phyloP scores from a whole-genome alignment of 257 asterid species.

The Schizonepeta tenuifolia region DNA sequence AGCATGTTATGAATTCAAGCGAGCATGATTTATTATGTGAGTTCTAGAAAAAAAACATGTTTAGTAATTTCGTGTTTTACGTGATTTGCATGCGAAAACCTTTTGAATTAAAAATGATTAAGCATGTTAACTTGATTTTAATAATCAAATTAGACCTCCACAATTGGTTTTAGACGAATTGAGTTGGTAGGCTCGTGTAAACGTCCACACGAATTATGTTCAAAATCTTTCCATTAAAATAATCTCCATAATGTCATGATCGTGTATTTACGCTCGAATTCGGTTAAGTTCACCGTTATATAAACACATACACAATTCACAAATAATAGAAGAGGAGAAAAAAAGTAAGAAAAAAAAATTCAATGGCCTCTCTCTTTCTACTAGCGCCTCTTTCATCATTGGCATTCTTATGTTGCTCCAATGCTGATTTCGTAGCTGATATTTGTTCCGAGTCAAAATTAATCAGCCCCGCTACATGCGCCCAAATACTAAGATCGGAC shows the following conservation, averaged over 20 bases:
- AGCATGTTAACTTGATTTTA: too few relatives aligned
- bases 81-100: too few relatives aligned
- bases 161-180: too few relatives aligned
- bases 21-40: too few relatives aligned
- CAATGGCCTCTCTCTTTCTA: constrained; percentile 27
- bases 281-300: not conserved
- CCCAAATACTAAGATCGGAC: constrained; percentile 6
- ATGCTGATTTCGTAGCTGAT: constrained; percentile 33
- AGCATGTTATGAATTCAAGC: too few relatives aligned
- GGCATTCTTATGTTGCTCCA: constrained; percentile 10
- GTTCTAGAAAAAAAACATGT: too few relatives aligned
- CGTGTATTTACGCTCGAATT: too few relatives aligned
- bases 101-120: too few relatives aligned
- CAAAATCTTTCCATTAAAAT: not conserved
- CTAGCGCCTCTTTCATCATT: constrained; percentile 12
- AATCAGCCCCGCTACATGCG: constrained; percentile 10
- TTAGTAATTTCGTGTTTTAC: too few relatives aligned
- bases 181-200: too few relatives aligned
- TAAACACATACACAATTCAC: not conserved
- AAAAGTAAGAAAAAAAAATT: not conserved
- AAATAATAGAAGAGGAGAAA: not conserved
- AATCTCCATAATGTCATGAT: constrained; percentile 7
- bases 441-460: constrained; percentile 15
- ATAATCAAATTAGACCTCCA: too few relatives aligned
- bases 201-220: too few relatives aligned